Evolutionary conservation across 2,329 filamentous ascomycete species (phyloP).

Genomic region (Ilyonectria sp.): DNA sequence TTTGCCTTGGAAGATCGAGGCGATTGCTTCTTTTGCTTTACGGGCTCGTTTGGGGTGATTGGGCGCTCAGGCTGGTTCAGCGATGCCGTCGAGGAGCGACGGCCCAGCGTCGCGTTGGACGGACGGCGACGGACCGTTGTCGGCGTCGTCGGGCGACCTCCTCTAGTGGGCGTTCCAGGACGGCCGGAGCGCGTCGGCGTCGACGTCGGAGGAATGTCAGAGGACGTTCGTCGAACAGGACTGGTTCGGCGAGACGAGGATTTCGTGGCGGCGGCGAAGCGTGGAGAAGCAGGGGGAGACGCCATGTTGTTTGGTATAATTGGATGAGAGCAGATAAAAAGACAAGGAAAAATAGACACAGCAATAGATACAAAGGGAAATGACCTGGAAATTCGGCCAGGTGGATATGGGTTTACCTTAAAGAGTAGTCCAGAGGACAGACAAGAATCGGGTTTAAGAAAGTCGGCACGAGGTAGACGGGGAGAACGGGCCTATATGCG

Average conservation of each 20-base stretch:
- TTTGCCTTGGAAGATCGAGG: background rate
- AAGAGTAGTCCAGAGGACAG: background rate
- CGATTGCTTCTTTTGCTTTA: background rate
- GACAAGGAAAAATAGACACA: background rate
- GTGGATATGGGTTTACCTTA: background rate
- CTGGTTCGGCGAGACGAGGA: constrained; percentile 39
- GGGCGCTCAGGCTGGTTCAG: constrained; percentile 30
- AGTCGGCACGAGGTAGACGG: constrained; percentile 8
- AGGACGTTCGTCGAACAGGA: constrained; percentile 34
- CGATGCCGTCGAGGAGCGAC: constrained; percentile 35
- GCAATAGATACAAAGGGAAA: constrained; percentile 6
- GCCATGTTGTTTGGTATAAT: constrained; percentile 25
- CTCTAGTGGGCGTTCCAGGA: constrained; percentile 36
- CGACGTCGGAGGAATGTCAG: constrained; percentile 34
- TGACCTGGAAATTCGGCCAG: background rate
- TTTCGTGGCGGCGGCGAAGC: constrained; percentile 43
- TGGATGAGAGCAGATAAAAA: background rate
- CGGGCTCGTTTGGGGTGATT: constrained; percentile 29
- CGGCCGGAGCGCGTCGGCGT: constrained; percentile 35
- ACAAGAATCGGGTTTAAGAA: constrained; percentile 5
- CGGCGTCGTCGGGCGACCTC: constrained; percentile 40
- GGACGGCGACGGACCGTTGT: constrained; percentile 26
- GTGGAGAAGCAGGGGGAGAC: constrained; percentile 35
- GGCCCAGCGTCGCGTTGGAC: constrained; percentile 34
- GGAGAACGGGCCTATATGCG: constrained; percentile 23